A percentile compares a stretch with the other conserved stretches of the same genome.
Evolutionary conservation across 202 grass and related monocot species (phyloP).

Genomic region (Sporobolus alterniflorus): DNA sequence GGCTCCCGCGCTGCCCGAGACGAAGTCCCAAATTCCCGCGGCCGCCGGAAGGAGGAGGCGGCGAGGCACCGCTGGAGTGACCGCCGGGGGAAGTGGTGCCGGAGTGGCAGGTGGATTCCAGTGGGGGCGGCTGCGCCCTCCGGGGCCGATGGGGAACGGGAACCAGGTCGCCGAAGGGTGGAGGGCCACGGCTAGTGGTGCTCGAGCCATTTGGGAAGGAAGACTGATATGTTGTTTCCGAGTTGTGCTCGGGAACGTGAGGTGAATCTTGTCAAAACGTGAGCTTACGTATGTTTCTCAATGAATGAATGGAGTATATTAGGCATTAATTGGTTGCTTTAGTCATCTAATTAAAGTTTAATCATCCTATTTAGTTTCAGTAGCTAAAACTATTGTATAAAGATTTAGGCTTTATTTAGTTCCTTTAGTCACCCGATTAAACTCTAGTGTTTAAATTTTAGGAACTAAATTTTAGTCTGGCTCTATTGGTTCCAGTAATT

Average conservation of each 20-base stretch:
- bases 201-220: conserved; percentile 39
- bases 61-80: conserved; percentile 36
- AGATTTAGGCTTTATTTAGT: too few species aligned
- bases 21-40: conserved; percentile 67
- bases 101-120: not conserved
- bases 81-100: not conserved
- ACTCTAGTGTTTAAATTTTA: too few species aligned
- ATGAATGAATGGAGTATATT: too few species aligned
- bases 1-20: conserved; percentile 54
- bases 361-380: too few species aligned
- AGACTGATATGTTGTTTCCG: not conserved
- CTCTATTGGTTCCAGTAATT: too few species aligned
- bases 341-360: too few species aligned
- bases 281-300: too few species aligned
- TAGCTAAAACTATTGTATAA: too few species aligned
- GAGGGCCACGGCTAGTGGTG: conserved; percentile 1
- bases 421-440: too few species aligned
- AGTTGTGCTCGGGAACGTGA: not conserved
- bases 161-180: conserved; percentile 2
- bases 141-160: conserved; percentile 32
- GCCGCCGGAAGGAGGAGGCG: conserved; percentile 53
- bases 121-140: not conserved
- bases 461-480: too few species aligned
- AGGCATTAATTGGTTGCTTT: too few species aligned
- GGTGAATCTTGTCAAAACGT: not conserved